These are phyloP conservation scores for Saccharomycopsis schoenii DNA, from an alignment of 805 yeast species.

Conservation along the genomic window DNA sequence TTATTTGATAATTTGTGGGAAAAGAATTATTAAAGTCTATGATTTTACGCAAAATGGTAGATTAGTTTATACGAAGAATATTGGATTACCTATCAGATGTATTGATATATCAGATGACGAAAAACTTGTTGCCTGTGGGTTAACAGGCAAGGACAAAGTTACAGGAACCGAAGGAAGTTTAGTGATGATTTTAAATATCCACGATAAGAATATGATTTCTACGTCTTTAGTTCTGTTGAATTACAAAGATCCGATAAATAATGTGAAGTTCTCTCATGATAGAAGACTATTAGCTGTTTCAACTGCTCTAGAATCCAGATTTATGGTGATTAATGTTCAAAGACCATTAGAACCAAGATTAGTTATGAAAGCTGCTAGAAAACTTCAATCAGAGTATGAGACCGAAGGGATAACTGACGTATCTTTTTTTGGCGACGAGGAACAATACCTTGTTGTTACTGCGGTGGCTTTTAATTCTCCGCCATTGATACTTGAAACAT, in stretches of 20 bases:
- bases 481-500: constrained; percentile 59
- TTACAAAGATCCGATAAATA: constrained; percentile 73
- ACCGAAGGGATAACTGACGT: constrained; percentile 85
- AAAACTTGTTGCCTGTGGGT: constrained; percentile 62
- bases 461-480: constrained; percentile 56
- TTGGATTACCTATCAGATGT: constrained; percentile 71
- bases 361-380: constrained; percentile 57
- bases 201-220: constrained; percentile 1
- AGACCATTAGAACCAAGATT: constrained; percentile 56
- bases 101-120: constrained; percentile 61
- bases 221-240: constrained; percentile 31
- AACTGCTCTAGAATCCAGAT: constrained; percentile 68
- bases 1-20: constrained; percentile 54
- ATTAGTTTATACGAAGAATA: constrained; percentile 57
- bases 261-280: constrained; percentile 62
- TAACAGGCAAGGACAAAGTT: constrained; percentile 59
- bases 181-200: constrained; percentile 12
- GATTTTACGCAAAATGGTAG: constrained; percentile 49
- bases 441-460: constrained; percentile 43
- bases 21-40: constrained; percentile 59
- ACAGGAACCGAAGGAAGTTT: constrained; percentile 18
- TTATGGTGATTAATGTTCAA: constrained; percentile 60
- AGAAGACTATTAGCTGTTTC: constrained; percentile 30
- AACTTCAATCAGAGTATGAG: constrained; percentile 56
- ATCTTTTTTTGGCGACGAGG: constrained; percentile 59